Evolutionary conservation across 805 yeast genomes (phyloP).

Genomic region (Candida manassasensis): DNA sequence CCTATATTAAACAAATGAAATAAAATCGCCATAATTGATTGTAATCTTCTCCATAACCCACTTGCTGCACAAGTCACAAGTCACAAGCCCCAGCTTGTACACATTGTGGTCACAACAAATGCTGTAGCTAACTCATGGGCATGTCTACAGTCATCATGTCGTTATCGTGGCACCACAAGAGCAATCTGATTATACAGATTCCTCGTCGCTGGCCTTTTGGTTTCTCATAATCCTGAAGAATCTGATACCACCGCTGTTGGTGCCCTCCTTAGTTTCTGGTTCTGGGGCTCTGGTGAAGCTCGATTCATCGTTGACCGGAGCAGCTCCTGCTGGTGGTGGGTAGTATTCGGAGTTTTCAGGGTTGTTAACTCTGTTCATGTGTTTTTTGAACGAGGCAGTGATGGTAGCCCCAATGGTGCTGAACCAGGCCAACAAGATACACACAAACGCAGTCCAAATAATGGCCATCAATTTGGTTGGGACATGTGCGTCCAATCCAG

Average conservation of each 20-base stretch:
- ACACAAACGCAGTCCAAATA: conserved; percentile 66
- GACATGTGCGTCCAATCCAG: conserved; percentile 40
- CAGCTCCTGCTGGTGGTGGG: conserved; percentile 22
- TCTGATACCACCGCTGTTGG: conserved; percentile 58
- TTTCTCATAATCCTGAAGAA: conserved; percentile 69
- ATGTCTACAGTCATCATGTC: too few species aligned
- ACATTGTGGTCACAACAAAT: too few species aligned
- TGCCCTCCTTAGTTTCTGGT: conserved; percentile 26
- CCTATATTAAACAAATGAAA: too few species aligned
- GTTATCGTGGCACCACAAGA: too few species aligned
- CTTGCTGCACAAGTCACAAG: too few species aligned
- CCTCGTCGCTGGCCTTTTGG: conserved; percentile 40
- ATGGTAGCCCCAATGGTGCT: conserved; percentile 49
- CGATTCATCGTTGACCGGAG: conserved; percentile 33
- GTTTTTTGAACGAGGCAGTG: conserved; percentile 47
- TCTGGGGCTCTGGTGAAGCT: conserved; percentile 39
- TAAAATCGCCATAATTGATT: too few species aligned
- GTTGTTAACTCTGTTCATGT: conserved; percentile 35
- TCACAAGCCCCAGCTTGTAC: too few species aligned
- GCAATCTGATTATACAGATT: conserved; percentile 41
- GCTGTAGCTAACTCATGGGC: too few species aligned
- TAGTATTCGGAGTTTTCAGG: conserved; percentile 12
- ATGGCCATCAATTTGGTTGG: conserved; percentile 59
- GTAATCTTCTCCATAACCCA: too few species aligned
- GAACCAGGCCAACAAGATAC: conserved; percentile 46